Evolutionary conservation across 2,329 filamentous ascomycete genomes (phyloP).

Genomic region (Juglanconis sp.): DNA sequence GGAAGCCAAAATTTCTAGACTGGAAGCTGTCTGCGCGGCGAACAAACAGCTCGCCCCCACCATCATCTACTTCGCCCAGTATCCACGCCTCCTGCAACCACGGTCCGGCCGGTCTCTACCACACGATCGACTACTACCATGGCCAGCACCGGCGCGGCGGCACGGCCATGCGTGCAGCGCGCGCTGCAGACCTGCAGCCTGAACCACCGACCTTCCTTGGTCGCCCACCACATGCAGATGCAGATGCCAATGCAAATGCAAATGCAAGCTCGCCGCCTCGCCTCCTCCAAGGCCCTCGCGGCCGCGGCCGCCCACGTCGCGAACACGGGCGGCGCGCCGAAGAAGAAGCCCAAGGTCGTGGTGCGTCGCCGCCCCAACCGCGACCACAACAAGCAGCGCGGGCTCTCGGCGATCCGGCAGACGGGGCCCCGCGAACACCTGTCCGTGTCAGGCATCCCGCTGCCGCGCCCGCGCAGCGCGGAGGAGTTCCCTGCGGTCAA

Average conservation of each 20-base stretch:
- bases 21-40: constrained; percentile 1
- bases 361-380: constrained; percentile 26
- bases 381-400: constrained; percentile 77
- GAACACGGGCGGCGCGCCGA: constrained; percentile 44
- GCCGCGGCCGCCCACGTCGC: constrained; percentile 20
- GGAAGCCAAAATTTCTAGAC: constrained; percentile 12
- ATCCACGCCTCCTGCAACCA: neutral
- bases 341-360: constrained; percentile 41
- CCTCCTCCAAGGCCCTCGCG: constrained; percentile 29
- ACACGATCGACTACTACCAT: neutral
- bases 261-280: constrained; percentile 20
- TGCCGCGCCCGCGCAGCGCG: constrained; percentile 61
- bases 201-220: neutral
- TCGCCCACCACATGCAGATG: constrained; percentile 16
- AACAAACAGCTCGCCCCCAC: neutral
- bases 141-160: constrained; percentile 7
- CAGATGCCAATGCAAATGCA: too few species aligned
- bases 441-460: constrained; percentile 66
- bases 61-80: neutral
- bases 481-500: constrained; percentile 56
- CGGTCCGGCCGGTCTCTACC: neutral
- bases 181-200: constrained; percentile 11
- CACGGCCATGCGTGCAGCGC: constrained; percentile 13
- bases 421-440: constrained; percentile 74
- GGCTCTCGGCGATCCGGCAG: constrained; percentile 75